Percentiles rank a stretch among this genome's conserved stretches.
These are phyloP conservation scores for Aspergillus pseudoviridinutans DNA, from an alignment of 2,329 filamentous ascomycete species.

Conservation along the genomic window DNA sequence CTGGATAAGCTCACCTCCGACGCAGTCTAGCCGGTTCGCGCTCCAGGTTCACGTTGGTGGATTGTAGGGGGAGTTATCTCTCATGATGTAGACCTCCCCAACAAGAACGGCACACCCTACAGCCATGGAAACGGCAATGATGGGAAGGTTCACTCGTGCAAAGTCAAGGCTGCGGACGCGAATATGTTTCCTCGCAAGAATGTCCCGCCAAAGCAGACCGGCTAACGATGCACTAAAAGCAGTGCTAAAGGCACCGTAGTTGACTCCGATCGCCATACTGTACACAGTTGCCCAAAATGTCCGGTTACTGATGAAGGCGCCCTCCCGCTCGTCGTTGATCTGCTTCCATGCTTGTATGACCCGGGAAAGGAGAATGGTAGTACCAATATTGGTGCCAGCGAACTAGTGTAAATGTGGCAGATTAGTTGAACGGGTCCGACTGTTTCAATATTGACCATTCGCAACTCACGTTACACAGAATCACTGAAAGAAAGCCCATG, in stretches of 20 bases:
- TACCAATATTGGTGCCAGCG: slow-evolving; percentile 72
- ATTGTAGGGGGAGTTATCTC: neutral
- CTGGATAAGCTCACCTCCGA: neutral
- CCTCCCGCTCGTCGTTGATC: slow-evolving; percentile 49
- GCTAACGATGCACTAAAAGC: slow-evolving; percentile 69
- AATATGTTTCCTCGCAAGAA: slow-evolving; percentile 65
- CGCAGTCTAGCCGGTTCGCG: neutral
- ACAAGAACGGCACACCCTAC: slow-evolving; percentile 60
- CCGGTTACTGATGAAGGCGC: slow-evolving; percentile 54
- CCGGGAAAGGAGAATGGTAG: slow-evolving; percentile 67
- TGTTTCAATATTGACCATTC: neutral
- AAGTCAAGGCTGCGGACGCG: slow-evolving; percentile 61
- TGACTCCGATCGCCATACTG: slow-evolving; percentile 69
- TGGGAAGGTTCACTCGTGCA: slow-evolving; percentile 64
- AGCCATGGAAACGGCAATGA: slow-evolving; percentile 65
- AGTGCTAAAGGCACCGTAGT: slow-evolving; percentile 70
- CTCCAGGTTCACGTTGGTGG: neutral
- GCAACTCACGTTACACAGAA: slow-evolving; percentile 67
- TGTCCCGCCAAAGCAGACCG: slow-evolving; percentile 69
- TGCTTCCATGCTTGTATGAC: slow-evolving; percentile 65
- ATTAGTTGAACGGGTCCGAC: slow-evolving; percentile 10
- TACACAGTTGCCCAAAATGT: slow-evolving; percentile 73
- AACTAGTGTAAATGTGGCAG: slow-evolving; percentile 48
- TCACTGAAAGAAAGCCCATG: slow-evolving; percentile 68
- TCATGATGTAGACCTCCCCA: slow-evolving; percentile 58